Conservation (phyloP, 441 rosid genomes). For the Geranium incanum region DNA sequence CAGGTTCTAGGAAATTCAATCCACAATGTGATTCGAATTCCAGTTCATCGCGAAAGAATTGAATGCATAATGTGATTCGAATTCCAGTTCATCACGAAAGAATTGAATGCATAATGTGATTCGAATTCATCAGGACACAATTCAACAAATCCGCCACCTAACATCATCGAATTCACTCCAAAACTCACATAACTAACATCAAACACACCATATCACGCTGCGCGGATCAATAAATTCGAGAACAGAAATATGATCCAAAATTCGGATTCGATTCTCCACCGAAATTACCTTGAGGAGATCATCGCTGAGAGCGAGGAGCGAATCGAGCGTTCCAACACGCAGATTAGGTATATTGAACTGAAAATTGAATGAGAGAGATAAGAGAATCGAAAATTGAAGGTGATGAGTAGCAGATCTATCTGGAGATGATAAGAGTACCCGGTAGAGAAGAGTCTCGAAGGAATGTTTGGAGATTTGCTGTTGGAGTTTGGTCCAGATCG, state of each 20-base stretch:
- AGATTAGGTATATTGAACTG: conserved; percentile 94
- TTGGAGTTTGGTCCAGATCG: conserved; percentile 69
- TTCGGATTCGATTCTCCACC: conserved; percentile 1
- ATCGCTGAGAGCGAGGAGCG: conserved; percentile 88
- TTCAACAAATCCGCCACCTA: background rate
- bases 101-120: background rate
- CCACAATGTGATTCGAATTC: background rate
- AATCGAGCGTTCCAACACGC: conserved; percentile 94
- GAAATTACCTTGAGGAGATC: conserved; percentile 73
- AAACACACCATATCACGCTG: background rate
- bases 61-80: background rate
- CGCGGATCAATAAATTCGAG: background rate
- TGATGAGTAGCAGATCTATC: background rate
- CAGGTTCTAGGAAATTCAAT: background rate
- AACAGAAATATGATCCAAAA: background rate
- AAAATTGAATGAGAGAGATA: conserved; percentile 17
- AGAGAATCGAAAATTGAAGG: conserved; percentile 3
- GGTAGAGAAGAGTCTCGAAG: conserved; percentile 89
- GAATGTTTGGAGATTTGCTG: conserved; percentile 93
- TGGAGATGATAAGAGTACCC: conserved; percentile 36
- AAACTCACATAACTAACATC: background rate
- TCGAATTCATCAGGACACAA: background rate
- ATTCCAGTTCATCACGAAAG: background rate
- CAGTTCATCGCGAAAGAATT: background rate
- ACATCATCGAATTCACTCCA: background rate